Evolutionary conservation across 176 grass and related monocot species (phyloP), one percentile per base, ranked within the genome.

Genomic region (Rhipidocladum racemiflorum): DNA sequence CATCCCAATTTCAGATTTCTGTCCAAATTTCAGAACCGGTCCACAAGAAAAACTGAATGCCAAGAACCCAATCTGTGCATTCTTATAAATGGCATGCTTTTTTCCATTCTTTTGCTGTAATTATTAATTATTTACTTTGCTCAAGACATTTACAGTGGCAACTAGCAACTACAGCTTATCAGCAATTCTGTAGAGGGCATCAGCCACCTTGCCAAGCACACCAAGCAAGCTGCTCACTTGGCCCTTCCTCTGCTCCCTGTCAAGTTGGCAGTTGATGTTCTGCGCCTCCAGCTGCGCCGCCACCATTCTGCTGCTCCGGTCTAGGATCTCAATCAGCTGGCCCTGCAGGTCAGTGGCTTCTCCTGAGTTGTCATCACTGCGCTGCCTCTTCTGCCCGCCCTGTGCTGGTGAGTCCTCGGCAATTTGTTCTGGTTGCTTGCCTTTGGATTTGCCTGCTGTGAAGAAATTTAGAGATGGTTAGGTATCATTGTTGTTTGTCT

Each of bases 191-290:
- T 87, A 76, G 28, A 95, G 92, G n/a, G 89, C 91, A 87, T 99
- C 96, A 79, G 96, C 92, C 55, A 99, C 87, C 78, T 90, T 95
- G 70, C 88, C 84, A 65, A 99, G 87, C 60, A 93, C 87, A 85
- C 83, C 83, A 42, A 99, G 85, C 76, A 99, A 82, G 89, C 85
- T 85, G 53, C 78, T 78, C 14, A 84, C 84, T 81, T 99, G 91
- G 21, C 95, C 92, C 86, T 88, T 93, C 90, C 89, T 93, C 73
- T 99, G 89, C 61, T 99, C 96, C 89, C 96, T 93, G 86, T 99
- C 93, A 64, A 95, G 83, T 77, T 87, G 96, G 50, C 80, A 86
- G 76, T 99, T 93, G 36, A 74, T 81, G 82, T 99, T 95, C 56
- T 99, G 96, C 6, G 85, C 87, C 78, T 95, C 96, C 46, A 99